Base-by-base conservation (phyloP, 1,284 basidiomycete genomes). In the Ceratorhiza oryzae-sativae region DNA sequence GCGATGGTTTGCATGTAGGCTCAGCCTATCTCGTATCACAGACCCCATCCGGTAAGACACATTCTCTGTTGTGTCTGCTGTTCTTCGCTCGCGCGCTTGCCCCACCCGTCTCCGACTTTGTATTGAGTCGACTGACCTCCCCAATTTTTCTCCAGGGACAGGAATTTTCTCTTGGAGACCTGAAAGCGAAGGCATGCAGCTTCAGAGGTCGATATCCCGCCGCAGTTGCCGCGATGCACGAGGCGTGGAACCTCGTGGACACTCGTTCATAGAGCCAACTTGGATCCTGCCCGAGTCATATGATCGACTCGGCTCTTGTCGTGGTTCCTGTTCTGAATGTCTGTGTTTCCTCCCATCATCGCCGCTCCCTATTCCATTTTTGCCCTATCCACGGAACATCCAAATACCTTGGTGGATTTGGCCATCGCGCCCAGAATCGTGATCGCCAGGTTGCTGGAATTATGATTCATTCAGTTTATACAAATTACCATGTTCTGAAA, bases 151-250 rank as follows among this genome's bases (percentile, higher is more conserved):
- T 36, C n/a, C 34, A 67, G 63, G 63, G 63, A 1, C 49, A 53
- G 13, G 63, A 67, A n/a, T 67, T 67, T 23, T 55, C 63, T 36
- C 49, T 67, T 8, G 63, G 63, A 20, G 63, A 67, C 39, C 63
- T 67, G 25, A 67, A 67, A 48, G 63, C 63, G 12, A 67, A 67
- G n/a, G 32, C 48, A 30, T 30, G 49, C 36, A 67, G 63, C 36
- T 67, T 67, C 41, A 34, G 63, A 48, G 9, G 9, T 20, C 63
- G 49, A 49, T 67, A 67, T 20, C 63, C 63, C 12, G 41, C 49
- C 1, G 48, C 63, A 8, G 63, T 67, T 9, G 51, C 49, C 12
- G 63, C 51, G 51, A n/a, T 67, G 32, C 63, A 67, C 49, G 30
- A 53, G 49, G 63, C 63, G 3, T 67, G 63, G 63, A 34, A 51